Evolutionary conservation across 1,284 basidiomycete genomes (phyloP), one percentile per base, ranked within the genome.

Genomic region (Puccinia triticina): DNA sequence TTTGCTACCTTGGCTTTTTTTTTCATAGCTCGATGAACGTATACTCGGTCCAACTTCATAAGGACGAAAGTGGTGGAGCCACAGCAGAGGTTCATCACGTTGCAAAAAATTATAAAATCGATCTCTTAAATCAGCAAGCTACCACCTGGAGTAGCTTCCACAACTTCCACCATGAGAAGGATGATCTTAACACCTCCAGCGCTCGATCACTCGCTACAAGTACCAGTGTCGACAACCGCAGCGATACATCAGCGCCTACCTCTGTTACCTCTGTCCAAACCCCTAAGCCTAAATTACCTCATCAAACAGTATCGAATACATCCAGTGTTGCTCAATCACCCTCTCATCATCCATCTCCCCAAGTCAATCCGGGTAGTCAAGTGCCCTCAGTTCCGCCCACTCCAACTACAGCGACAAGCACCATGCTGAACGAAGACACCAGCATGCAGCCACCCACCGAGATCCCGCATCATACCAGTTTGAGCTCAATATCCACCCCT

Each of bases 11-110:
- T 23, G 7, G 12, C 4, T 29, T 29, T 76, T 48, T 66, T 73
- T 21, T 32, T 18, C 26, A 26, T 75, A 85, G 85, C 21, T 84
- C 85, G 34, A 85, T 85, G 85, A 84, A 85, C 78, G 83, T 85
- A 57, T 86, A 85, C 69, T 83, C 83, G 26, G 55, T 84, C 48
- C 72, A 83, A 61, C 43, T 83, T 29, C 43, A 46, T 67, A 61
- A 82, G 82, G 40, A 82, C 69, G 43, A 76, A 83, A 75, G 77
- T 82, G 59, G 66, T 66, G 43, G 77, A 0, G 74, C 72, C 11
- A 83, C 83, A 14, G 94, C 97, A 90, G 93, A 95, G 85, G 91
- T 96, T 2, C 94, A 96, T 85, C 91, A 93, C 1, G 90, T 94
- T 7, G 93, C 93, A 64, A 93, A 92, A 88, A 94, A 94, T 86